Conservation (phyloP, 305 asterid genomes). For the Rubia peregrina region DNA sequence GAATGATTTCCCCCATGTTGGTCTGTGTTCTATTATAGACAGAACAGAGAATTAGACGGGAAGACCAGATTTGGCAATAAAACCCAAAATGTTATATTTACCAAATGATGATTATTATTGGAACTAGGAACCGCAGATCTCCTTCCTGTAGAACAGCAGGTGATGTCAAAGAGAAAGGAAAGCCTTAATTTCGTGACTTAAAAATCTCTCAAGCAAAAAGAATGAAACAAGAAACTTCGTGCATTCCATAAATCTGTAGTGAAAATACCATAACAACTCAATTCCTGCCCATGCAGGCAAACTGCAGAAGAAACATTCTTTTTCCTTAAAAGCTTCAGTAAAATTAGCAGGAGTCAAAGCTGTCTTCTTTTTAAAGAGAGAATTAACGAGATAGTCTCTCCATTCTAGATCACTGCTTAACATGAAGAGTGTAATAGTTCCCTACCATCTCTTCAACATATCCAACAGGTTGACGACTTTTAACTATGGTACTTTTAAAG, state of each 20-base stretch:
- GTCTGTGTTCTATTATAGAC: conserved; percentile 13
- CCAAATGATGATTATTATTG: conserved; percentile 41
- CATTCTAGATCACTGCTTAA: too few relatives aligned
- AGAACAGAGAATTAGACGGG: not conserved
- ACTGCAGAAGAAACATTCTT: too few relatives aligned
- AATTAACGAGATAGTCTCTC: too few relatives aligned
- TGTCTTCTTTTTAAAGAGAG: too few relatives aligned
- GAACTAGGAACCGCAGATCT: conserved; percentile 26
- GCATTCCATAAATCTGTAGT: not conserved
- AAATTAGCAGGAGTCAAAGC: too few relatives aligned
- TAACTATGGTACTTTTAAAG: too few relatives aligned
- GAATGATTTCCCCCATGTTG: conserved; percentile 29
- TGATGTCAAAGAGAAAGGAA: conserved; percentile 16
- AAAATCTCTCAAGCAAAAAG: not conserved
- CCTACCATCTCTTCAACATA: too few relatives aligned
- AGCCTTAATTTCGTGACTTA: not conserved
- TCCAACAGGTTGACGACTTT: too few relatives aligned
- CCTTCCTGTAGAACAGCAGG: conserved; percentile 49
- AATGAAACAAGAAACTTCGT: conserved; percentile 1
- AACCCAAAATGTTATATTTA: conserved; percentile 20
- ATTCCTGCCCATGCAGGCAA: too few relatives aligned
- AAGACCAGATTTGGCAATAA: not conserved
- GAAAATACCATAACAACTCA: not conserved
- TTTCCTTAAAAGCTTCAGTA: too few relatives aligned
- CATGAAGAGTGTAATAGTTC: too few relatives aligned